Evolutionary conservation across 768 basidiomycete species (phyloP), one percentile per base, ranked within the genome.

Genomic region (Termitomyces sp.): DNA sequence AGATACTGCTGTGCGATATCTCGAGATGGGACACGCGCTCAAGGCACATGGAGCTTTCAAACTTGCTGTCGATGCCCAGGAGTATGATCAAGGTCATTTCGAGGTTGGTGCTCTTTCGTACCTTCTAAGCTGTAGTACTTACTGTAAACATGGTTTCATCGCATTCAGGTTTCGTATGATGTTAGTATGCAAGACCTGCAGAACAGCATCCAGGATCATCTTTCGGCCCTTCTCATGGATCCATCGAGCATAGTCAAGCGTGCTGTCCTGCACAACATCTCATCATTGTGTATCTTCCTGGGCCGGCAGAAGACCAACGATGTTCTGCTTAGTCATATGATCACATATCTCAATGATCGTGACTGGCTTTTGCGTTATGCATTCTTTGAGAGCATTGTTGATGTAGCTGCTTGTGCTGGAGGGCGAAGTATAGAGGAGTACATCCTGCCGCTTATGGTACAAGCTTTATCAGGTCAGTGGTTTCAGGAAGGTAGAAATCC

Each of bases 351-450:
- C 70, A 62, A 96, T 63, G 92, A 96, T 63, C 78, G 91, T 16
- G 95, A 98, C 67, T 98, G 97, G 96, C 71, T 89, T 15, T 71
- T 98, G 49, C 82, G 97, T 2, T 84, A 86, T 63, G 91, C 91
- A 0, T 99, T 98, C 70, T 97, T 98, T 64, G 94, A 96, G 66
- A 90, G 90, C 56, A 93, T 97, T 27, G 92, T 98, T 18, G 94
- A 93, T 57, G 94, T 99, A 1, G 95, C 95, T 5, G 91, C 90
- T 0, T 96, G 92, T 71, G 92, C 95, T 3, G 95, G 95, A 1
- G 88, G 90, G 29, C 76, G 88, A 54, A 95, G 92, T 60, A 66
- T 98, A 62, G 97, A 98, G 65, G 94, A 98, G 63, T 98, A 98
- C 63, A 96, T 98, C 50, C 66, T 97, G n/a, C 97, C 97, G 0